phyloP scores from a whole-genome alignment of 78 protist genomes.

The Chrysochromulina parva region DNA sequence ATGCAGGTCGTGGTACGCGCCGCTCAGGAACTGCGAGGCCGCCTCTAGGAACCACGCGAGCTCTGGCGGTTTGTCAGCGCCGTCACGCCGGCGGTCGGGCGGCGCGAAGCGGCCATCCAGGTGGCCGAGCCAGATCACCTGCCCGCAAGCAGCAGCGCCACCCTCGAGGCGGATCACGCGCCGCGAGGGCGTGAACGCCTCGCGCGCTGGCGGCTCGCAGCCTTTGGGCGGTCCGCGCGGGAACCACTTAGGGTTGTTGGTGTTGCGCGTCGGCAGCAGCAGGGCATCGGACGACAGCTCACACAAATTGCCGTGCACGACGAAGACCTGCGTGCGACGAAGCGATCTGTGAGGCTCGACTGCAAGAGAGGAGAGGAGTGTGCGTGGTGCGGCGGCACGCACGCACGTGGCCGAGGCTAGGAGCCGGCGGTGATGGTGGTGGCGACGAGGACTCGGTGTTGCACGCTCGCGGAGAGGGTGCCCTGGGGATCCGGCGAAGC shows the following conservation, averaged over 20 bases:
- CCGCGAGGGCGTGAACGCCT: background rate
- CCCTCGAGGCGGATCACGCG: background rate
- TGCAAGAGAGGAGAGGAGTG: no score
- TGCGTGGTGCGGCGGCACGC: no score
- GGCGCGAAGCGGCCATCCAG: background rate
- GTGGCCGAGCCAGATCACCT: background rate
- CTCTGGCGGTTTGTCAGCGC: background rate
- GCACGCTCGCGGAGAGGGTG: no score
- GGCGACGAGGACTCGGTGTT: no score
- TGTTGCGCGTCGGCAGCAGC: background rate
- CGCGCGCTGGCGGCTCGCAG: background rate
- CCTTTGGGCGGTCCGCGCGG: background rate
- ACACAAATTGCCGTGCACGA: background rate
- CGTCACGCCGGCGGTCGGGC: no score
- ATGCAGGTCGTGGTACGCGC: background rate
- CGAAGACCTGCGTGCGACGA: constrained; percentile 28
- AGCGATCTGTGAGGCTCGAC: no score
- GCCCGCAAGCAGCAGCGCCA: background rate
- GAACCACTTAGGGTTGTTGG: background rate
- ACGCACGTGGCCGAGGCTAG: no score
- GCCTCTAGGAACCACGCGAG: background rate
- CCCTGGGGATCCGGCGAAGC: no score
- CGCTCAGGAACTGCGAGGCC: background rate
- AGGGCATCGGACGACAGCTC: background rate
- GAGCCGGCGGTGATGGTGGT: no score